phyloP scores from a whole-genome alignment of 2,329 filamentous ascomycete genomes.

The Cladophialophora psammophila region DNA sequence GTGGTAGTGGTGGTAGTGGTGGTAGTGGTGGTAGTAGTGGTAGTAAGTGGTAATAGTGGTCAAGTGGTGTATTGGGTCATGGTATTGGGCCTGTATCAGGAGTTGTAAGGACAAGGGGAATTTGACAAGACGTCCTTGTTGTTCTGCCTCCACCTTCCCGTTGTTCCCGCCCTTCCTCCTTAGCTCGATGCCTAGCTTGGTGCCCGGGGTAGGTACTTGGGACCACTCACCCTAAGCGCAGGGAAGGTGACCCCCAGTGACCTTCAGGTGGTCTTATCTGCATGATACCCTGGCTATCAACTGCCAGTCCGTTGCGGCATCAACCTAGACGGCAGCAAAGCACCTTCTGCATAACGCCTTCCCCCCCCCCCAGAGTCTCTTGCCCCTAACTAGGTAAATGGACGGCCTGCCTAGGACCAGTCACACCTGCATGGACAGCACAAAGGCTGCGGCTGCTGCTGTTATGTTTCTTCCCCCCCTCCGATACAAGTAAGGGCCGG shows the following conservation, averaged over 20 bases:
- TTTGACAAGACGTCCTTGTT: background rate
- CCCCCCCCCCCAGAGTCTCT: background rate
- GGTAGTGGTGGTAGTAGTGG: background rate
- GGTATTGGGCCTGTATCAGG: slow-evolving; percentile 1
- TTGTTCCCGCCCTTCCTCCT: background rate
- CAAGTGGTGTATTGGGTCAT: background rate
- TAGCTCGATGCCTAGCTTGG: background rate
- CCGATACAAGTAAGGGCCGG: background rate
- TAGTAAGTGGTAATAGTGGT: background rate
- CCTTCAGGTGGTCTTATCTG: background rate
- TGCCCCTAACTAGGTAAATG: background rate
- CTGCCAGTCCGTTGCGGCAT: background rate
- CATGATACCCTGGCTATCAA: background rate
- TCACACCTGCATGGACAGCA: slow-evolving; percentile 1
- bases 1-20: background rate
- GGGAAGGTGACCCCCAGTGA: background rate
- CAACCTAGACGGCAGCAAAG: background rate
- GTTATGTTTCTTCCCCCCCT: background rate
- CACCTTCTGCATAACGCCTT: background rate
- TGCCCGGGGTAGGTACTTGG: background rate
- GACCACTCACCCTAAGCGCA: background rate
- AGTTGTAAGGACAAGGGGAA: slow-evolving; percentile 1
- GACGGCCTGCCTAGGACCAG: background rate
- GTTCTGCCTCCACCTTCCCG: background rate
- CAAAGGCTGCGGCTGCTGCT: background rate